These are phyloP conservation scores for Circinella umbellata DNA, from an alignment of 371 early-diverging fungal genomes.

Conservation along the genomic window DNA sequence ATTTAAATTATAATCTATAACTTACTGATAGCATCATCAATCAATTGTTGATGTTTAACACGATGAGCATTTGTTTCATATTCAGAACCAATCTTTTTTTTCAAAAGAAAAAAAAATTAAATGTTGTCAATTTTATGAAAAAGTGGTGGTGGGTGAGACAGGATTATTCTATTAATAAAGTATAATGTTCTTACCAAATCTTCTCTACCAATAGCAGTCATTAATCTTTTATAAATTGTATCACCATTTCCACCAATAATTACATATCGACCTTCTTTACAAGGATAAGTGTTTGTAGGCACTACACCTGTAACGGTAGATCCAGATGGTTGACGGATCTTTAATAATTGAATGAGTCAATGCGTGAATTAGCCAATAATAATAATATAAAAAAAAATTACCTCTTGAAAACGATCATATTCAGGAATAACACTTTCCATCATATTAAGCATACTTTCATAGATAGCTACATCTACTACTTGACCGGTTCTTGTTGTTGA, in stretches of 20 bases:
- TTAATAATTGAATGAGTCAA: neutral
- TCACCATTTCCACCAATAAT: conserved; percentile 67
- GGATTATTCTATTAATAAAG: neutral
- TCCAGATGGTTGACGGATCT: conserved; percentile 60
- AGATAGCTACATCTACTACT: conserved; percentile 63
- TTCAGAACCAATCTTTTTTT: conserved; percentile 38
- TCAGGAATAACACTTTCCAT: conserved; percentile 62
- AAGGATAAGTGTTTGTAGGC: conserved; percentile 62
- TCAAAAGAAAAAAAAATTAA: neutral
- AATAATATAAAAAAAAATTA: conserved; percentile 1
- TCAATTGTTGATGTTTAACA: conserved; percentile 43
- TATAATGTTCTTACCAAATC: conserved; percentile 43
- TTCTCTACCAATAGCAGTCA: conserved; percentile 50
- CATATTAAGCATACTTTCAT: conserved; percentile 61
- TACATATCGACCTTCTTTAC: conserved; percentile 54
- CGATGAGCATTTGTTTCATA: conserved; percentile 55
- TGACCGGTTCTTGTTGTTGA: conserved; percentile 42
- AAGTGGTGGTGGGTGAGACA: neutral
- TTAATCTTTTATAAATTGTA: conserved; percentile 61
- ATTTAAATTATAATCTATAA: too few species aligned
- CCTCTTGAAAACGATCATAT: conserved; percentile 54
- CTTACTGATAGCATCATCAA: conserved; percentile 57
- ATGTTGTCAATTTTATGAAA: neutral
- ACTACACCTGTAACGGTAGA: conserved; percentile 64
- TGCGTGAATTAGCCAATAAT: neutral